Percentiles rank a stretch among this genome's conserved stretches.
phyloP scores from a whole-genome alignment of 2,329 filamentous ascomycete species.

The Myriosclerotinia duriaeana region DNA sequence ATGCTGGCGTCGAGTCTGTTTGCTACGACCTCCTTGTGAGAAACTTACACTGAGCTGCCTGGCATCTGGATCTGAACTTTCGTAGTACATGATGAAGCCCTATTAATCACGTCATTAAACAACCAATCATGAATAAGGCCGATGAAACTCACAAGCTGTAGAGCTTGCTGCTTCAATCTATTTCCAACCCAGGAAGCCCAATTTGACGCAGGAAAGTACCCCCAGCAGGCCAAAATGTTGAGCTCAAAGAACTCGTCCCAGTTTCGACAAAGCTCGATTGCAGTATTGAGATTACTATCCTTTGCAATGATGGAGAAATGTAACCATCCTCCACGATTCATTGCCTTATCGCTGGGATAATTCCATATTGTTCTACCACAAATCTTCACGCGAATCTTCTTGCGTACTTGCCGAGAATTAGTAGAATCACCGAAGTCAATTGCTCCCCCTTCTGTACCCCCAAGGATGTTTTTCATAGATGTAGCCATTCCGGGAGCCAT shows the following conservation, averaged over 20 bases:
- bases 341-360: constrained; percentile 49
- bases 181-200: constrained; percentile 47
- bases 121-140: background rate
- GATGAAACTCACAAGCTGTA: constrained; percentile 40
- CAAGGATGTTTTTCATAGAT: constrained; percentile 33
- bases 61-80: constrained; percentile 34
- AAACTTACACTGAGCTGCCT: constrained; percentile 40
- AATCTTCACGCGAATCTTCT: constrained; percentile 45
- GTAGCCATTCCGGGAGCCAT: constrained; percentile 29
- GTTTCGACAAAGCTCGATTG: constrained; percentile 49
- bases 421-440: constrained; percentile 42
- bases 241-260: constrained; percentile 53
- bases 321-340: constrained; percentile 50
- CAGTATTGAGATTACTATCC: constrained; percentile 47
- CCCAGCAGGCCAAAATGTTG: constrained; percentile 46
- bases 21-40: constrained; percentile 41
- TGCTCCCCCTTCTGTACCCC: constrained; percentile 32
- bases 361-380: constrained; percentile 53
- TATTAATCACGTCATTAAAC: background rate
- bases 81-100: constrained; percentile 35
- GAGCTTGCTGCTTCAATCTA: constrained; percentile 43
- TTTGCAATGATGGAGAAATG: constrained; percentile 53
- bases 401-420: constrained; percentile 41
- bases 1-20: constrained; percentile 40
- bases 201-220: constrained; percentile 50